Conservation (phyloP, 352 stramenopile species). For the Phytophthora foliorum region DNA sequence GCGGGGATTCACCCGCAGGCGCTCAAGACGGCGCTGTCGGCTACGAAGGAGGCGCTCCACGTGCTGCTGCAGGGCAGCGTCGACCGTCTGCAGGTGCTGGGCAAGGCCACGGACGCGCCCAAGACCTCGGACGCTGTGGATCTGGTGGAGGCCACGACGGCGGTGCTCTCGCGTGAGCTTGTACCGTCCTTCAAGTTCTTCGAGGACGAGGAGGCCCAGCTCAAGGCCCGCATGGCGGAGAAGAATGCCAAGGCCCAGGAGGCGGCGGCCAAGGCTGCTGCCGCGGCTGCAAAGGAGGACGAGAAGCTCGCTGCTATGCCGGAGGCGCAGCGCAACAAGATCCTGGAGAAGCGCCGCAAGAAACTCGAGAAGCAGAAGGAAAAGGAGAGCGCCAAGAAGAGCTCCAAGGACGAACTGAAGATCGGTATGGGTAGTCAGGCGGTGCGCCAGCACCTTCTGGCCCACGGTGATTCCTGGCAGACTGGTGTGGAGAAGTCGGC, state of each 20-base stretch:
- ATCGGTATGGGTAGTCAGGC: conserved; percentile 73
- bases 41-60: conserved; percentile 61
- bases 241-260: conserved; percentile 74
- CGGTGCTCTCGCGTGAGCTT: conserved; percentile 59
- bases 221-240: conserved; percentile 63
- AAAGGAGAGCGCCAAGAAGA: conserved; percentile 80
- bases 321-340: conserved; percentile 78
- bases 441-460: conserved; percentile 64
- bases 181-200: conserved; percentile 67
- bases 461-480: conserved; percentile 40
- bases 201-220: conserved; percentile 61
- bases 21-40: conserved; percentile 68
- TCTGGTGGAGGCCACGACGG: conserved; percentile 56
- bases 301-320: conserved; percentile 85
- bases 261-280: conserved; percentile 73
- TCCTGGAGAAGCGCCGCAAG: conserved; percentile 84
- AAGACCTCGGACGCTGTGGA: conserved; percentile 50
- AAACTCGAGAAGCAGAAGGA: conserved; percentile 89
- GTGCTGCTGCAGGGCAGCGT: conserved; percentile 67
- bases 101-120: conserved; percentile 9
- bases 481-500: conserved; percentile 38
- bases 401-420: conserved; percentile 70
- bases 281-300: conserved; percentile 82
- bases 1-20: conserved; percentile 71
- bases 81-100: conserved; percentile 55